These are phyloP conservation scores for Pythium angustatum DNA, from an alignment of 352 stramenopile genomes.

Conservation along the genomic window DNA sequence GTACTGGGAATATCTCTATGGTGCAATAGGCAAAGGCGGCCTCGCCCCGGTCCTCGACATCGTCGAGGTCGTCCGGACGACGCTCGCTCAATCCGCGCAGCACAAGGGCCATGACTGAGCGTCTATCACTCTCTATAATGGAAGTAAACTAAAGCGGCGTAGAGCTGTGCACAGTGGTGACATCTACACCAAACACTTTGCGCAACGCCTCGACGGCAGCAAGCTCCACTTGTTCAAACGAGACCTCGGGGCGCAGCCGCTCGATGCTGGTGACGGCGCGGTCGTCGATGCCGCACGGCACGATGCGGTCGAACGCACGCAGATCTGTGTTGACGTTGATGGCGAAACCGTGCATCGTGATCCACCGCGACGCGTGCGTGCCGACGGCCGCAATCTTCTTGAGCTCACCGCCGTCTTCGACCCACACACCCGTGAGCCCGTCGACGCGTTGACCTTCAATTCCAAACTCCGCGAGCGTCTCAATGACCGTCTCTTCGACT, in stretches of 20 bases:
- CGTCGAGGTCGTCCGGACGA: constrained; percentile 12
- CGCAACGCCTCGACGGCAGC: constrained; percentile 63
- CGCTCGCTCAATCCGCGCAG: background rate
- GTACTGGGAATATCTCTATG: background rate
- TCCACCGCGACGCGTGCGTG: constrained; percentile 95
- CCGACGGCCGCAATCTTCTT: constrained; percentile 97
- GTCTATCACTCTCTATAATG: background rate
- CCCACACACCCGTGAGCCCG: constrained; percentile 96
- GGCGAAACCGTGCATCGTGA: constrained; percentile 98
- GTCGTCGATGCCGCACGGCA: constrained; percentile 96
- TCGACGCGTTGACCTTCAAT: constrained; percentile 90
- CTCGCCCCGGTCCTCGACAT: constrained; percentile 27
- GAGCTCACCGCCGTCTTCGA: constrained; percentile 79
- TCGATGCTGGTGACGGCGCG: constrained; percentile 84
- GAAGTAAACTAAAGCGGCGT: constrained; percentile 28
- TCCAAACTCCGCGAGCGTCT: constrained; percentile 85
- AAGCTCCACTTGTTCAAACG: constrained; percentile 61
- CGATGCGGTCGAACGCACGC: constrained; percentile 93
- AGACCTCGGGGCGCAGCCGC: constrained; percentile 47
- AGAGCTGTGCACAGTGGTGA: constrained; percentile 44
- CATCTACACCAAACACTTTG: constrained; percentile 71
- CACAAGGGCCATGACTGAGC: background rate
- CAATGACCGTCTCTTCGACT: constrained; percentile 96
- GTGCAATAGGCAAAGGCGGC: constrained; percentile 26
- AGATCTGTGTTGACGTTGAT: constrained; percentile 96